phyloP scores from a whole-genome alignment of 176 grass and related monocot genomes.

The Pharus latifolius region DNA sequence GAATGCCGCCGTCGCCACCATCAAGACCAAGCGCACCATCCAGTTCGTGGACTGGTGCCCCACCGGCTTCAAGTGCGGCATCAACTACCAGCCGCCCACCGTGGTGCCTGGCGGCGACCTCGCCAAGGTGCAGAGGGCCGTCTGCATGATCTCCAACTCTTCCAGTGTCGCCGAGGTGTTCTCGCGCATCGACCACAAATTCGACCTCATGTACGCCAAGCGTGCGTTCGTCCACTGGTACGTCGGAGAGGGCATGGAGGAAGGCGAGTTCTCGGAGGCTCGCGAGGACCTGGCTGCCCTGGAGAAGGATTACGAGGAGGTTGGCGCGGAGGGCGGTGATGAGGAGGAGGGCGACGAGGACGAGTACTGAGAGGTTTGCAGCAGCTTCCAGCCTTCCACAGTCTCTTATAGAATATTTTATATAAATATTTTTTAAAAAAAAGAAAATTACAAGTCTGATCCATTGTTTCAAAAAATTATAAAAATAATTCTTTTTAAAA shows the following conservation, averaged over 20 bases:
- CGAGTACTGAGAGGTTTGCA: slow-evolving; percentile 36
- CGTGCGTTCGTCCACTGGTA: slow-evolving; percentile 48
- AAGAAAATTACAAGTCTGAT: too few relatives aligned
- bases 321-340: slow-evolving; percentile 3
- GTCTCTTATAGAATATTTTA: too few relatives aligned
- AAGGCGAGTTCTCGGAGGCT: slow-evolving; percentile 31
- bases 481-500: too few relatives aligned
- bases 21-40: slow-evolving; percentile 84
- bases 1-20: slow-evolving; percentile 62
- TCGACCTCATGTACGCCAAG: slow-evolving; percentile 89
- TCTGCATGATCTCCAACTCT: slow-evolving; percentile 92
- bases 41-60: slow-evolving; percentile 92
- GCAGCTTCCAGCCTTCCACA: too few relatives aligned
- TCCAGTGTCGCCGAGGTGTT: slow-evolving; percentile 80
- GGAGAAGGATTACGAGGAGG: slow-evolving; percentile 41
- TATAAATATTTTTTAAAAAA: too few relatives aligned
- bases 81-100: slow-evolving; percentile 78
- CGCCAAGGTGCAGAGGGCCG: slow-evolving; percentile 70
- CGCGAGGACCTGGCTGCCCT: slow-evolving; percentile 36
- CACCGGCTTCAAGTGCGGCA: slow-evolving; percentile 79
- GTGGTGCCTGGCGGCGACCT: slow-evolving; percentile 70
- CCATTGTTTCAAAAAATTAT: too few relatives aligned
- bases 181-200: slow-evolving; percentile 76
- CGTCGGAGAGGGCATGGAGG: slow-evolving; percentile 37
- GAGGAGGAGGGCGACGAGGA: slow-evolving; percentile 16